Evolutionary conservation across 164 flowering plant genomes (phyloP), one percentile per base, ranked within the genome.

Genomic region (Chimonanthus salicifolius): DNA sequence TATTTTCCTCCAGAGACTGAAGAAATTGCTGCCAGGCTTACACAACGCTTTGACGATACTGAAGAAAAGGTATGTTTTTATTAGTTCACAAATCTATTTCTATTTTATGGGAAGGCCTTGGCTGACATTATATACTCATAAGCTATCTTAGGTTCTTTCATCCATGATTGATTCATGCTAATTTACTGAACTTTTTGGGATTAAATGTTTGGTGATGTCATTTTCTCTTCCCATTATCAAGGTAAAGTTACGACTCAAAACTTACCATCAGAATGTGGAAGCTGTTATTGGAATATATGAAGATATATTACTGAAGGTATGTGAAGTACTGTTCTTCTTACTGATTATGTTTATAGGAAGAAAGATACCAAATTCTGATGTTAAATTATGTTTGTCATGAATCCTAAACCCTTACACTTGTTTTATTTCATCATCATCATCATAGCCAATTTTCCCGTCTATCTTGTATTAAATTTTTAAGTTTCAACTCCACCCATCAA

Each of bases 1-100:
- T 94, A 94, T 85, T 89, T 91, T 75, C 98, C 97, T 5, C 98
- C 98, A 9, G 99, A 96, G 78, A 90, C 83, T 71, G 92, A 93
- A 82, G 97, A 94, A 85, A 89, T 96, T 76, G 93, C 97, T 77
- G 85, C 88, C 20, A 87, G 98, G 83, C 93, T 96, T 66, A 92
- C 94, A 68, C 97, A 92, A 74, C 94, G 99, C 47, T 96, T 94
- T 80, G 99, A 96, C 82, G 99, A 96, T 80, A 96, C 98, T 6
- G 97, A 92, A 79, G 98, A 96, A 77, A 94, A 89, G 95, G 99
- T 78, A 83, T 72, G 79, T 74, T 47, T 64, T 72, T 7, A 18
- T 58, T 51, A 2, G 46, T 2, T 33, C 18, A 63, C 7, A 63
- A 64, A 4, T 48, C 10, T 3, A 62, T 49, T 48, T 20, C 58